Evolutionary conservation across 768 basidiomycete genomes (phyloP).

Genomic region (Leucosporidium yakuticum): DNA sequence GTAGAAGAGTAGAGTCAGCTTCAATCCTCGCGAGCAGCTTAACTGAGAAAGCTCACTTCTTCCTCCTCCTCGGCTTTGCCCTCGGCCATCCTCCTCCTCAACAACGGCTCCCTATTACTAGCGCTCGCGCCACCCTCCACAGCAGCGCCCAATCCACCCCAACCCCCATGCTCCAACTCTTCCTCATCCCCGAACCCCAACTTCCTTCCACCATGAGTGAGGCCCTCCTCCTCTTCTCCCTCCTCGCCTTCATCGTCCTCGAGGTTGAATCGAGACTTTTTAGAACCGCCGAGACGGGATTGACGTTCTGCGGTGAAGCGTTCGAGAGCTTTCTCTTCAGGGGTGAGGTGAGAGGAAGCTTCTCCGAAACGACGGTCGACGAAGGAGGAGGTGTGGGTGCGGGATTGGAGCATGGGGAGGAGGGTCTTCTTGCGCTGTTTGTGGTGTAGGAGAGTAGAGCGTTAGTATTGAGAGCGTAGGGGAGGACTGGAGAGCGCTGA

Average conservation of each 20-base stretch:
- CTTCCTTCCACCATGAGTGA: conserved; percentile 32
- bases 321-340: conserved; percentile 94
- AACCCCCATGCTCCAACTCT: conserved; percentile 47
- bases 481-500: neutral
- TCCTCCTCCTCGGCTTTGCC: conserved; percentile 22
- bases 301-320: conserved; percentile 89
- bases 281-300: conserved; percentile 40
- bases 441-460: conserved; percentile 4
- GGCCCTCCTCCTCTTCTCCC: conserved; percentile 43
- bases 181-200: conserved; percentile 50
- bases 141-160: conserved; percentile 27
- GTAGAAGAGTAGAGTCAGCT: neutral
- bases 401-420: conserved; percentile 77
- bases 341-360: conserved; percentile 80
- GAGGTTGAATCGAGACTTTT: conserved; percentile 74
- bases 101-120: conserved; percentile 25
- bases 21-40: conserved; percentile 1
- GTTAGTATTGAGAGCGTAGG: neutral
- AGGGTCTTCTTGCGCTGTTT: conserved; percentile 74
- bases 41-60: neutral
- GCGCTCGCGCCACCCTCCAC: conserved; percentile 11
- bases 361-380: conserved; percentile 95
- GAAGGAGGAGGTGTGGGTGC: conserved; percentile 76
- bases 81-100: conserved; percentile 27
- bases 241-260: conserved; percentile 54